A percentile compares a stretch with the other conserved stretches of the same genome.
These are phyloP conservation scores for Nakazawaea ernobii DNA, from an alignment of 805 yeast species.

Conservation along the genomic window DNA sequence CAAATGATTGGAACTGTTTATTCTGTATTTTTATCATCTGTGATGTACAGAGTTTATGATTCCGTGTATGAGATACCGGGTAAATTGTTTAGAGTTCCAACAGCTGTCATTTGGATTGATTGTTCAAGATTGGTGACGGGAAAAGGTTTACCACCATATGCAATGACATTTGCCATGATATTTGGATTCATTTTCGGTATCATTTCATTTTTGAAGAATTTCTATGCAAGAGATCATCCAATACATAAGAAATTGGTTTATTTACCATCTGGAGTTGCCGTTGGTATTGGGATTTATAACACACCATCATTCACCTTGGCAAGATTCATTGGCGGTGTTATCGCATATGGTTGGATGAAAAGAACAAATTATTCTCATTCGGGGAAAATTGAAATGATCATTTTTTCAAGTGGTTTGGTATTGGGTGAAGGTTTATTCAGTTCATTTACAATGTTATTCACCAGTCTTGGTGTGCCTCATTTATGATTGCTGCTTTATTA, in stretches of 20 bases:
- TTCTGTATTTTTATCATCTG: conserved; percentile 72
- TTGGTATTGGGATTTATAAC: conserved; percentile 94
- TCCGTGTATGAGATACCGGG: conserved; percentile 83
- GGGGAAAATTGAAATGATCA: conserved; percentile 70
- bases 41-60: conserved; percentile 81
- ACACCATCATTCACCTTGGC: conserved; percentile 92
- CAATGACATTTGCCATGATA: conserved; percentile 48
- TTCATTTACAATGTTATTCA: conserved; percentile 71
- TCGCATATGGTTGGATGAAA: conserved; percentile 54
- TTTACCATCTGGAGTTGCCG: conserved; percentile 94
- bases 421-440: conserved; percentile 92
- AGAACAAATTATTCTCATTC: conserved; percentile 26
- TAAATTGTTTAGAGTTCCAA: conserved; percentile 77
- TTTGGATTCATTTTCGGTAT: conserved; percentile 67
- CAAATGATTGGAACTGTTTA: conserved; percentile 84
- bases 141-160: conserved; percentile 79
- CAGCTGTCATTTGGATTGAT: conserved; percentile 95
- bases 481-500: conserved; percentile 39
- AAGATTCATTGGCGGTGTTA: conserved; percentile 81
- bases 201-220: conserved; percentile 59
- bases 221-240: conserved; percentile 37
- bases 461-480: conserved; percentile 64
- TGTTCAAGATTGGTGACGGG: conserved; percentile 93
- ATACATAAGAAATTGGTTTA: conserved; percentile 40
- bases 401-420: conserved; percentile 86